A percentile compares a stretch with the other conserved stretches of the same genome.
Conservation (phyloP, 768 basidiomycete genomes). For the Mycena kentingensis region DNA sequence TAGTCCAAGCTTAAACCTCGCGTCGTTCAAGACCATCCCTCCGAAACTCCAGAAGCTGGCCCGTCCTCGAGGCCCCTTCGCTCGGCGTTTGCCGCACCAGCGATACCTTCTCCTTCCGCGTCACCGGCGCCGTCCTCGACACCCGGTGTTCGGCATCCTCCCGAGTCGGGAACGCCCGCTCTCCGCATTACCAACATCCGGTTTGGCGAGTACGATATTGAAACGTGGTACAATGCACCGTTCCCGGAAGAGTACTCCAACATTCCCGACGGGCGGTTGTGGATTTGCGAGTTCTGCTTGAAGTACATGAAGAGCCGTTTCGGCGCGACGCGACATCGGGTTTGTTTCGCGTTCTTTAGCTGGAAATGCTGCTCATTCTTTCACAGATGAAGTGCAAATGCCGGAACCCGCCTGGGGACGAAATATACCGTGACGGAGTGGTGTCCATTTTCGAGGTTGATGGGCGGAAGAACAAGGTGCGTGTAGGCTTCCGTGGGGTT, state of each 20-base stretch:
- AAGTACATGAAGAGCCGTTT: slow-evolving; percentile 98
- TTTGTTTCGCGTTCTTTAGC: slow-evolving; percentile 40
- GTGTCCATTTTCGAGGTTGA: slow-evolving; percentile 98
- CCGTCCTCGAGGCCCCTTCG: slow-evolving; percentile 66
- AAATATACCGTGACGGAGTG: slow-evolving; percentile 89
- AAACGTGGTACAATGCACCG: slow-evolving; percentile 99
- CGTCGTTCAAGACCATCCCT: slow-evolving; percentile 34
- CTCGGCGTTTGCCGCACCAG: slow-evolving; percentile 52
- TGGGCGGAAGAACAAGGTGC: slow-evolving; percentile 93
- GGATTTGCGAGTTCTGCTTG: slow-evolving; percentile 97
- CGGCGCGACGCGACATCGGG: slow-evolving; percentile 81
- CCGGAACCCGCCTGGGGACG: slow-evolving; percentile 95
- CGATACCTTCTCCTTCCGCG: slow-evolving; percentile 37
- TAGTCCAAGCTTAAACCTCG: slow-evolving; percentile 47
- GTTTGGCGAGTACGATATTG: slow-evolving; percentile 89
- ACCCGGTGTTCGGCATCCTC: slow-evolving; percentile 32
- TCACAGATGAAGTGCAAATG: slow-evolving; percentile 90
- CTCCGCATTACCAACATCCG: slow-evolving; percentile 85
- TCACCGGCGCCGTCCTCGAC: slow-evolving; percentile 43
- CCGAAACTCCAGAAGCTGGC: slow-evolving; percentile 38
- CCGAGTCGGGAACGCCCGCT: slow-evolving; percentile 27
- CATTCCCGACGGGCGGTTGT: slow-evolving; percentile 88
- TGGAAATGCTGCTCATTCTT: neutral
- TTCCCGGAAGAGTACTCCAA: slow-evolving; percentile 97
- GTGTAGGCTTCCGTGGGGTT: slow-evolving; percentile 5